These are phyloP conservation scores for Arabidopsis lyrata DNA, from an alignment of 441 rosid species.

Conservation along the genomic window DNA sequence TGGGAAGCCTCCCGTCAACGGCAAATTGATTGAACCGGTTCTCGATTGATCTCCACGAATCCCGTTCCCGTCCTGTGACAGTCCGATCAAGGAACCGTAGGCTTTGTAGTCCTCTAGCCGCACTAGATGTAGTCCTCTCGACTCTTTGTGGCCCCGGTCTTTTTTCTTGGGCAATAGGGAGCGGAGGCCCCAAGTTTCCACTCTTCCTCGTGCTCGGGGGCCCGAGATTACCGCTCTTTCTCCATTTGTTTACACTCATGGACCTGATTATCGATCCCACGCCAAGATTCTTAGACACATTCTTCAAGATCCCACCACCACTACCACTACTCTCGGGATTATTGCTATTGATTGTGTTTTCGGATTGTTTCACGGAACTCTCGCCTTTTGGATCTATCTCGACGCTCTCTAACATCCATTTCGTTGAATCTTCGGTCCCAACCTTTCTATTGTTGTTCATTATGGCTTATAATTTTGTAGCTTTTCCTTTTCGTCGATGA, in stretches of 20 bases:
- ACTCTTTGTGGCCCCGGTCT: slow-evolving; percentile 46
- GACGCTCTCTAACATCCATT: slow-evolving; percentile 61
- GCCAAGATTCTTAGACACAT: slow-evolving; percentile 34
- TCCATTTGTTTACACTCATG: slow-evolving; percentile 44
- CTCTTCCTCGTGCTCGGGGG: slow-evolving; percentile 31
- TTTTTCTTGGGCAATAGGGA: background rate
- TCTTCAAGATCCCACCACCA: slow-evolving; percentile 37
- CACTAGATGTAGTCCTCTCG: slow-evolving; percentile 67
- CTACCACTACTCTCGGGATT: slow-evolving; percentile 21
- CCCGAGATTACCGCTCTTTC: slow-evolving; percentile 42
- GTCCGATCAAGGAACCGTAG: slow-evolving; percentile 83
- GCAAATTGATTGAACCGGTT: slow-evolving; percentile 68
- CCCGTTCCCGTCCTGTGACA: slow-evolving; percentile 69
- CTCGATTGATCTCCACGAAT: slow-evolving; percentile 81
- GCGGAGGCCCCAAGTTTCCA: slow-evolving; percentile 26
- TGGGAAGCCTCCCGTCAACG: slow-evolving; percentile 54
- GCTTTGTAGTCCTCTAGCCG: slow-evolving; percentile 73
- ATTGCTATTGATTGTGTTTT: slow-evolving; percentile 15
- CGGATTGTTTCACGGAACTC: slow-evolving; percentile 42
- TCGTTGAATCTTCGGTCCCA: slow-evolving; percentile 41
- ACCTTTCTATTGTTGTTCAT: slow-evolving; percentile 35
- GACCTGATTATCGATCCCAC: slow-evolving; percentile 45
- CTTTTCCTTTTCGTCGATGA: background rate
- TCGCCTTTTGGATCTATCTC: slow-evolving; percentile 59
- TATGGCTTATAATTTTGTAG: slow-evolving; percentile 5